phyloP scores from a whole-genome alignment of 2,329 filamentous ascomycete species.

The Scedosporium boydii region DNA sequence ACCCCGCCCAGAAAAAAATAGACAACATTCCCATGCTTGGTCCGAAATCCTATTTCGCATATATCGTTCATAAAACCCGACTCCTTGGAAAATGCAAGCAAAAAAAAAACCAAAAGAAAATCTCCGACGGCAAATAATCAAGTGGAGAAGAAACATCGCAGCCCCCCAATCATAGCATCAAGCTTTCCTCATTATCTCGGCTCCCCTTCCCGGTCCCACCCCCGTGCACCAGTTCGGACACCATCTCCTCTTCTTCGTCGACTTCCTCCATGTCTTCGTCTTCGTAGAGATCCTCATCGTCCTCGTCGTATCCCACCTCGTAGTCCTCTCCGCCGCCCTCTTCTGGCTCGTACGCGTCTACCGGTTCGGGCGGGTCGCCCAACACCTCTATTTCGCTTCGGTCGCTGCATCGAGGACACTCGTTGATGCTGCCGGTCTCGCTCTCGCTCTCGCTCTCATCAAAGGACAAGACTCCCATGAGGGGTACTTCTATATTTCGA shows the following conservation, averaged over 20 bases:
- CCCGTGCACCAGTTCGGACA: conserved; percentile 2
- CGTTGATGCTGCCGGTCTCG: conserved; percentile 18
- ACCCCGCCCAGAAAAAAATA: no score
- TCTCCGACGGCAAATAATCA: no score
- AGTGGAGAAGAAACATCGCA: conserved; percentile 6
- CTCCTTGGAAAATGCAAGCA: no score
- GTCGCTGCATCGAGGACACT: neutral
- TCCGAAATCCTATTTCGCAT: no score
- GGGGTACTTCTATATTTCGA: conserved; percentile 33
- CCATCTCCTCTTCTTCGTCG: conserved; percentile 11
- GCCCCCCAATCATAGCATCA: conserved; percentile 4
- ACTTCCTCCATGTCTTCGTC: conserved; percentile 8
- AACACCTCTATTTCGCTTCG: conserved; percentile 13
- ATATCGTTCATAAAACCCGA: no score
- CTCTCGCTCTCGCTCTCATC: conserved; percentile 33
- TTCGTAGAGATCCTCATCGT: conserved; percentile 12
- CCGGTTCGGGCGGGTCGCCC: conserved; percentile 10
- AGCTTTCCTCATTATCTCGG: conserved; percentile 2
- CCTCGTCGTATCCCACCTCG: conserved; percentile 17
- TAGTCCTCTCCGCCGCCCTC: conserved; percentile 18
- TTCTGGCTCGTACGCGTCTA: conserved; percentile 7
- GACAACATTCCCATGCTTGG: no score
- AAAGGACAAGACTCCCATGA: conserved; percentile 34
- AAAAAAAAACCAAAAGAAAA: no score
- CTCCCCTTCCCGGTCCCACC: conserved; percentile 1